Evolutionary conservation across 441 rosid genomes (phyloP), one percentile per base, ranked within the genome.

Genomic region (Eruca vesicaria): DNA sequence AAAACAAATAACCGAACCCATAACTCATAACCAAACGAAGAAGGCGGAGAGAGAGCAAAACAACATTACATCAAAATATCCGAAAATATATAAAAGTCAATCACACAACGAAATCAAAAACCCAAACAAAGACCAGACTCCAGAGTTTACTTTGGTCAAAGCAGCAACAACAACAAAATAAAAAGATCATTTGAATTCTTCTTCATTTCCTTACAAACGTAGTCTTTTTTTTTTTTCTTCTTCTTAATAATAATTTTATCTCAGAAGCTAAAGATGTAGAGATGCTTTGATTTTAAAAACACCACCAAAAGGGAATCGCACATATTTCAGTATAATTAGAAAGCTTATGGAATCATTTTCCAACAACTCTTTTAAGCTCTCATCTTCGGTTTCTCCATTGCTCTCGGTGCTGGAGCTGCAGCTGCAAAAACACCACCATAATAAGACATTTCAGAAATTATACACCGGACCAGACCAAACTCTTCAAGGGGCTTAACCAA

Each of bases 341-440:
- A 67, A 63, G 70, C 77, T 61, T 38, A 43, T 8, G 21, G 43
- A 5, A 18, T 61, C 70, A 52, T 32, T 26, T 66, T 65, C 52
- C 66, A 55, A 2, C 66, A 55, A 2, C 9, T 45, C 52, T 43
- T 32, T 64, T 36, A 79, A 74, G 75, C 78, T 69, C 71, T 45
- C 52, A 45, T 73, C 67, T 78, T 73, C 1, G 81, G 43, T 68
- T 78, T 73, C 67, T 78, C 78, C 71, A 73, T 28, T 43, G 74
- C 71, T 73, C 81, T 78, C 3, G 81, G 81, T 21, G 81, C 81
- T 61, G 81, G 78, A 38, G 80, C 80, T 72, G 69, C 60, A 38
- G 81, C 81, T 29, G 80, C 80, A 64, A 52, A 29, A 52, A 62
- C 59, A 56, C 64, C 79, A 75, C 61, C 41, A 60, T 33, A 10